phyloP scores from a whole-genome alignment of 768 basidiomycete species.

The Boletus rubroflammeus region DNA sequence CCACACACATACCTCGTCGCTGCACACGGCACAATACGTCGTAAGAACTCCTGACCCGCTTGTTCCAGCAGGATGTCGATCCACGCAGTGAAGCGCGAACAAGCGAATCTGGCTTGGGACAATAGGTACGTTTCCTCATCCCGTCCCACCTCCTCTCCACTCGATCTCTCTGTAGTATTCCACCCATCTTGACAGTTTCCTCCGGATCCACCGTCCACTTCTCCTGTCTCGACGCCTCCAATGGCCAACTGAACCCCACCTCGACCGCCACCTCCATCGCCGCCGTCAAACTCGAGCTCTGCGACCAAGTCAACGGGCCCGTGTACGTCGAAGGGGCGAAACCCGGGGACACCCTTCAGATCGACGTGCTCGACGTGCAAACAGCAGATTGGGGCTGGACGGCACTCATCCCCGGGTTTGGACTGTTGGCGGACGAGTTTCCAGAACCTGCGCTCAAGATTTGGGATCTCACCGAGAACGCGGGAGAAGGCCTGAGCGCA shows the following conservation, averaged over 20 bases:
- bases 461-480: slow-evolving; percentile 41
- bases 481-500: neutral
- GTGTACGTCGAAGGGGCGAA: slow-evolving; percentile 49
- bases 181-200: slow-evolving; percentile 44
- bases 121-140: slow-evolving; percentile 41
- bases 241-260: slow-evolving; percentile 49
- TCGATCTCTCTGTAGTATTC: slow-evolving; percentile 37
- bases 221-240: slow-evolving; percentile 62
- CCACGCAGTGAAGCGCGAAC: slow-evolving; percentile 50
- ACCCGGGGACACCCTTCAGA: slow-evolving; percentile 56
- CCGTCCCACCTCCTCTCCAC: neutral
- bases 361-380: slow-evolving; percentile 52
- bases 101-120: slow-evolving; percentile 58
- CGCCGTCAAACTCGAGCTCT: slow-evolving; percentile 43
- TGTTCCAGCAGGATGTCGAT: slow-evolving; percentile 38
- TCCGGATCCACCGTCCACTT: slow-evolving; percentile 56
- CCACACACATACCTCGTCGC: neutral
- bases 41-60: neutral
- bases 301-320: slow-evolving; percentile 61
- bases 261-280: slow-evolving; percentile 38
- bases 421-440: slow-evolving; percentile 54
- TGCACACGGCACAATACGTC: neutral
- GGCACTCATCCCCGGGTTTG: slow-evolving; percentile 56
- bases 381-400: slow-evolving; percentile 65
- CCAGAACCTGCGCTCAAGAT: slow-evolving; percentile 49